Percentiles rank a stretch among this genome's conserved stretches.
phyloP scores from a whole-genome alignment of 2,329 filamentous ascomycete genomes.

The Lachnellula suecica region DNA sequence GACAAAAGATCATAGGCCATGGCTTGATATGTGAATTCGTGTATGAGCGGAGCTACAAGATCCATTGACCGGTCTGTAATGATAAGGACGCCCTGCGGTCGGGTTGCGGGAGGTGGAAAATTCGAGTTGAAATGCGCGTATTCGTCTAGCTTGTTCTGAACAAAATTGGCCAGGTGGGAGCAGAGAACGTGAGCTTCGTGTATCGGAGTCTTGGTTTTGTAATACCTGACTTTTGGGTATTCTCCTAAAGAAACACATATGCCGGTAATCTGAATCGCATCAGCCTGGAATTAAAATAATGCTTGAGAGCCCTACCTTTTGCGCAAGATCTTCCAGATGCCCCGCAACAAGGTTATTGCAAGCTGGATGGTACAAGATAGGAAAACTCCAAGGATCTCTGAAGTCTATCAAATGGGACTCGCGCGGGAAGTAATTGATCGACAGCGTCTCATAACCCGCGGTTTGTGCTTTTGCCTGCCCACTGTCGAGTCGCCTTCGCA shows the following conservation, averaged over 20 bases:
- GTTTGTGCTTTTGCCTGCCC: conserved; percentile 70
- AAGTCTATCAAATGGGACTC: conserved; percentile 93
- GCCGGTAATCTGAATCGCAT: conserved; percentile 65
- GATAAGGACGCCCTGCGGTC: conserved; percentile 79
- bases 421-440: conserved; percentile 85
- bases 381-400: conserved; percentile 93
- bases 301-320: conserved; percentile 63
- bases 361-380: conserved; percentile 83
- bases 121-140: conserved; percentile 82
- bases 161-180: conserved; percentile 83
- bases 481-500: conserved; percentile 73
- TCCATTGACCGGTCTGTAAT: conserved; percentile 95
- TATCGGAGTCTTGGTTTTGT: conserved; percentile 68
- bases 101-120: conserved; percentile 76
- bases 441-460: conserved; percentile 76
- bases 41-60: conserved; percentile 78
- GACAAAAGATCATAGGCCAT: conserved; percentile 94
- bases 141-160: conserved; percentile 86
- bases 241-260: conserved; percentile 92
- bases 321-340: conserved; percentile 82
- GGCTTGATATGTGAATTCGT: conserved; percentile 98
- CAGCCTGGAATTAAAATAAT: conserved; percentile 6
- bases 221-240: conserved; percentile 91
- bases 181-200: conserved; percentile 90
- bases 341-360: conserved; percentile 81